Percentiles rank a stretch among this genome's conserved stretches.
Evolutionary conservation across 352 stramenopile species (phyloP).

Genomic region (Phytopythium helicoides): DNA sequence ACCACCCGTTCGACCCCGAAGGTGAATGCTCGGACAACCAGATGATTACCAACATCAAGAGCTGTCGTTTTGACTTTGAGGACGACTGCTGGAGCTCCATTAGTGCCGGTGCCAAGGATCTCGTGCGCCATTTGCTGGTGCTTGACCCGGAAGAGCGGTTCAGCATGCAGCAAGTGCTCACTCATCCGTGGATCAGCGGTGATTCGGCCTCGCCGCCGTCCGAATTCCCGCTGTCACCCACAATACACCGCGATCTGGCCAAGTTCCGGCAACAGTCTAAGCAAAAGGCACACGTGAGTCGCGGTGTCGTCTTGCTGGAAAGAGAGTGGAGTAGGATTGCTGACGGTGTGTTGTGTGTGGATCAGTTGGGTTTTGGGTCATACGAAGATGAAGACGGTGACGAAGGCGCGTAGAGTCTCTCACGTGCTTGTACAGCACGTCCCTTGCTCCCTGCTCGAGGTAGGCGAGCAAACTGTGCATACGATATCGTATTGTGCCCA

Average conservation of each 20-base stretch:
- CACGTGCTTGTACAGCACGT: no score
- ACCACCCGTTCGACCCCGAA: slow-evolving; percentile 80
- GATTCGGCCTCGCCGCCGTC: slow-evolving; percentile 14
- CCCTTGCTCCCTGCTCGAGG: no score
- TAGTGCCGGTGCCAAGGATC: slow-evolving; percentile 72
- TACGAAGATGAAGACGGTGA: no score
- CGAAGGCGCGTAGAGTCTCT: no score
- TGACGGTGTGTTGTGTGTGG: no score
- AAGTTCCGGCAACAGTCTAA: slow-evolving; percentile 62
- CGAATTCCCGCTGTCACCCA: slow-evolving; percentile 52
- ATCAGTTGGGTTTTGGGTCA: no score
- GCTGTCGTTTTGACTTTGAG: slow-evolving; percentile 71
- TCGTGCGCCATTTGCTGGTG: slow-evolving; percentile 76
- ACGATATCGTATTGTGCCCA: no score
- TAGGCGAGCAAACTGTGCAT: no score
- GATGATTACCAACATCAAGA: slow-evolving; percentile 83
- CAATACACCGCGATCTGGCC: slow-evolving; percentile 63
- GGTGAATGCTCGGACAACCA: slow-evolving; percentile 72
- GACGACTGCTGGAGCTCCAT: slow-evolving; percentile 69
- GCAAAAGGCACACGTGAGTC: slow-evolving; percentile 33
- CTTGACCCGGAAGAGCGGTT: slow-evolving; percentile 65
- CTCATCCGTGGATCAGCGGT: slow-evolving; percentile 66
- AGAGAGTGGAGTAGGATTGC: no score
- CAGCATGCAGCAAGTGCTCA: slow-evolving; percentile 64
- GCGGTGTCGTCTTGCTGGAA: no score